Base-by-base conservation (phyloP, 176 grass and related monocot species). In the Eleusine indica region DNA sequence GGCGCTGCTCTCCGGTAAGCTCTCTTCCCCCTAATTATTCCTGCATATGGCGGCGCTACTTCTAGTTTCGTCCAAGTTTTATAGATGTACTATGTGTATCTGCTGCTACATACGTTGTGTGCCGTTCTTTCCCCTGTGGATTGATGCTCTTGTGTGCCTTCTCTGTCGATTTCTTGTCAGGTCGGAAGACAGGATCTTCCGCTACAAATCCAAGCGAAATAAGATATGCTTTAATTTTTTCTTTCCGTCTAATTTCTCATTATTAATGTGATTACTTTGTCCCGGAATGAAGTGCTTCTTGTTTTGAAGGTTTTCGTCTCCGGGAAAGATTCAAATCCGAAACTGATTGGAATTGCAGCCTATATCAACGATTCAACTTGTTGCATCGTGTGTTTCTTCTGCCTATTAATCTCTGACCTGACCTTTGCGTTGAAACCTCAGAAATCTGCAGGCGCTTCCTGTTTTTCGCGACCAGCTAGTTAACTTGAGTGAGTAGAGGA, bases 261-360 rank as follows among this genome's bases (percentile, higher is more conserved):
- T 2, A 5, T 47, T 47, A 5, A 37, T 0, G 13, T 61, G 2
- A 38, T 73, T 65, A 14, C 57, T 86, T 65, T 73, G 16, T 13
- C 3, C 29, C 10, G 8, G 11, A 72, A 73, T 78, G 66, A 72
- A 86, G 57, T 30, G 3, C 9, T 39, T 90, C 38, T n/a, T 90
- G 0, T 90, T 90, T 90, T 81, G 85, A 87, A 83, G 88, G 88
- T 86, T 90, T 86, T 22, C 37, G 21, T 47, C 78, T 66, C 53
- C 67, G 6, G 67, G 57, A 21, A 82, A 25, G 19, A 43, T 54
- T 56, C 46, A 29, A 66, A 84, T 58, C 51, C 25, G 13, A 39
- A 80, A 68, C 6, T 7, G 18, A 65, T 54, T 47, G 38, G 73
- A 56, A 78, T 86, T 40, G 76, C 49, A 32, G 70, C 48, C 64